Conservation (phyloP, 73 alveolate species). For the Stentor roeselii region DNA sequence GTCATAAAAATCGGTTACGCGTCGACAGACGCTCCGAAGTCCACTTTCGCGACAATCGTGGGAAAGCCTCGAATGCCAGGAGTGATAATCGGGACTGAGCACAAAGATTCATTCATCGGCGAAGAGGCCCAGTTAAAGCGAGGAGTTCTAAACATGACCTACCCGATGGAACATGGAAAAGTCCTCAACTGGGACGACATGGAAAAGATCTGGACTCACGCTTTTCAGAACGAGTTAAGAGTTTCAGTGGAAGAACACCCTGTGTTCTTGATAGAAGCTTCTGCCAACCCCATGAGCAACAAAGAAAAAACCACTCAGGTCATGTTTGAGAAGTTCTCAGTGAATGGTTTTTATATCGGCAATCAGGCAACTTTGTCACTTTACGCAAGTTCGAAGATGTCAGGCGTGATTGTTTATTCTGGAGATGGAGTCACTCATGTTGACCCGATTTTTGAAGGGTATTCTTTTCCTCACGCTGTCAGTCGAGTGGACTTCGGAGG, state of each 20-base stretch:
- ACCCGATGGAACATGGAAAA: slow-evolving; percentile 67
- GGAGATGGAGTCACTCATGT: slow-evolving; percentile 98
- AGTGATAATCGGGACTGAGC: slow-evolving; percentile 72
- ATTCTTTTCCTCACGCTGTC: slow-evolving; percentile 81
- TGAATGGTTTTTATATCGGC: slow-evolving; percentile 90
- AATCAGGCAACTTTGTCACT: slow-evolving; percentile 93
- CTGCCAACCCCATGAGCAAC: slow-evolving; percentile 80
- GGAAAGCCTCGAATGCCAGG: slow-evolving; percentile 83
- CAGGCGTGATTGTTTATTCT: slow-evolving; percentile 95
- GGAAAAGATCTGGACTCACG: slow-evolving; percentile 85
- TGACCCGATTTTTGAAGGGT: slow-evolving; percentile 97
- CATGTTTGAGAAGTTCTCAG: slow-evolving; percentile 81
- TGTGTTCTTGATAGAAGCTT: slow-evolving; percentile 83
- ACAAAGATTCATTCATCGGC: slow-evolving; percentile 78
- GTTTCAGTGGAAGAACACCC: slow-evolving; percentile 89
- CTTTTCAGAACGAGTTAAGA: slow-evolving; percentile 71
- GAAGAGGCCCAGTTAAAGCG: slow-evolving; percentile 59
- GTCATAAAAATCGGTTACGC: slow-evolving; percentile 93
- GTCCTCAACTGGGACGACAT: slow-evolving; percentile 76
- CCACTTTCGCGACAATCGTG: slow-evolving; percentile 77
- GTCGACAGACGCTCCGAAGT: slow-evolving; percentile 93
- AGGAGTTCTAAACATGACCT: slow-evolving; percentile 54
- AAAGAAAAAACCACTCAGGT: slow-evolving; percentile 79
- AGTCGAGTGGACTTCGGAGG: slow-evolving; percentile 88
- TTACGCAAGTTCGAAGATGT: slow-evolving; percentile 87